Base-by-base conservation (phyloP, 768 basidiomycete species). In the Kwoniella heveanensis region DNA sequence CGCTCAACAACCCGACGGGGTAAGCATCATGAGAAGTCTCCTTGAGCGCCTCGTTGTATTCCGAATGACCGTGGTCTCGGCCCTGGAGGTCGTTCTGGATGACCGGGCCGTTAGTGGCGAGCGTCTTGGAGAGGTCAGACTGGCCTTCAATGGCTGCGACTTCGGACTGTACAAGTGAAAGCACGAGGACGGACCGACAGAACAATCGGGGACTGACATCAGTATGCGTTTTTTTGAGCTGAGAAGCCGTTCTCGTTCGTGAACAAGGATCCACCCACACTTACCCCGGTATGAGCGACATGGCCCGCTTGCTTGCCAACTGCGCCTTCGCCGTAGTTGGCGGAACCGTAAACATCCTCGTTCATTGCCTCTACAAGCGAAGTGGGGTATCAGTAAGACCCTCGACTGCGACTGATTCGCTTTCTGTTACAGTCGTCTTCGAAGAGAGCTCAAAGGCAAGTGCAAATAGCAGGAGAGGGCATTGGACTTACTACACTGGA, bases 401-500 rank as follows among this genome's bases (percentile, higher is more conserved):
- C n/a, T n/a, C n/a, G n/a, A n/a, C n/a, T n/a, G n/a, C n/a, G n/a
- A n/a, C n/a, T n/a, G n/a, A n/a, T n/a, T n/a, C n/a, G n/a, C n/a
- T n/a, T n/a, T n/a, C n/a, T n/a, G n/a, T n/a, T n/a, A n/a, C n/a
- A n/a, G n/a, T n/a, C n/a, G n/a, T n/a, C n/a, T n/a, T n/a, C n/a
- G n/a, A n/a, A n/a, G n/a, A n/a, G n/a, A n/a, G n/a, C n/a, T n/a
- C n/a, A n/a, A n/a, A n/a, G n/a, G n/a, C n/a, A n/a, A n/a, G n/a
- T n/a, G n/a, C 29, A 51, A 1, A 4, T 21, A 29, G 46, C 22
- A 8, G 17, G 30, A 12, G 15, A 37, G n/a, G n/a, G n/a, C n/a
- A n/a, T n/a, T n/a, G n/a, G 32, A 64, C 62, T 53, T 21, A 64
- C 62, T 57, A 19, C 62, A 64, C 37, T 64, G 62, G 21, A 64